Evolutionary conservation across 257 asterid species (phyloP), one percentile per base, ranked within the genome.

Genomic region (Solanum ossicruentum): DNA sequence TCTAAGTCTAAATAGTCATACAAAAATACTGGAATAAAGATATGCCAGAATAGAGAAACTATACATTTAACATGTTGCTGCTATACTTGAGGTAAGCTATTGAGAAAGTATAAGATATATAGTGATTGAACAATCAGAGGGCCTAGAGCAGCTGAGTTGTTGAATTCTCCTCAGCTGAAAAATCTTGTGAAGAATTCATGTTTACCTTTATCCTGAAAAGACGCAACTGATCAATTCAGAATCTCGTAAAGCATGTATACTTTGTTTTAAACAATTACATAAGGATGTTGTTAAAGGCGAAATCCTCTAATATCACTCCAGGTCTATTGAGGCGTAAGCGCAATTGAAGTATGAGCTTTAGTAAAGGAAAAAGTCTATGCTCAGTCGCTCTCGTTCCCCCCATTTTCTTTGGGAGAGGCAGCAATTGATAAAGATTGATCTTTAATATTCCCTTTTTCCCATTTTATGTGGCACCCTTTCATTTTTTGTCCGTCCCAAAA

Each of bases 191-290:
- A 47, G 93, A 93, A 80, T 91, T 91, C 99, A 97, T 97, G 91
- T 95, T 97, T 78, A 97, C 92, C 91, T 91, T 95, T 88, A 97
- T 97, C 97, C 99, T 97, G 98, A 93, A 91, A 77, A 66, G 43
- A 41, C 41, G 23, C 41, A 65, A 26, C 1, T 65, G 2, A 13
- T 12, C 72, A 26, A 26, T 20, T 71, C 55, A 70, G 8, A 70
- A 6, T 71, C 9, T 20, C 6, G 2, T 5, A 71, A 71, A 57
- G 65, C 12, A 57, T 55, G 60, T 16, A 4, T 15, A 12, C 57
- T 54, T 6, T 12, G 41, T 36, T 54, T 54, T 54, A 54, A 12
- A 12, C 57, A 54, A 15, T 18, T 52, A 52, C 6, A 12, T 11
- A 11, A 49, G 15, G 12, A 49, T 49, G 54, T 4, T 15, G 54